Conservation (phyloP, 2,329 filamentous ascomycete species). For the Celoporthe dispersa region DNA sequence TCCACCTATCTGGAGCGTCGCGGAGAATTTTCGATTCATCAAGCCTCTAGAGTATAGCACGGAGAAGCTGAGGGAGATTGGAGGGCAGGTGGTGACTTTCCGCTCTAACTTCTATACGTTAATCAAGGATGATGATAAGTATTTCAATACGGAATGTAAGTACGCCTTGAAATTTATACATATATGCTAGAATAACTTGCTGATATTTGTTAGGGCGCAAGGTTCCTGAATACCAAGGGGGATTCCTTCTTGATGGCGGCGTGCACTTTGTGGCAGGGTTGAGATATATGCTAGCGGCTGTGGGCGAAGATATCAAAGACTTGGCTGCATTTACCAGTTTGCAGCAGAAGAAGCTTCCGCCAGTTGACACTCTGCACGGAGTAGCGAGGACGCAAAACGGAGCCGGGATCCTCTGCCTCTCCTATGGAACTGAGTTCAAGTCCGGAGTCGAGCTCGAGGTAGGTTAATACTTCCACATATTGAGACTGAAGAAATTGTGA, state of each 20-base stretch:
- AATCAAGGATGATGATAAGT: slow-evolving; percentile 50
- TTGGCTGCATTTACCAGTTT: slow-evolving; percentile 61
- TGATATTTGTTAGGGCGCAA: slow-evolving; percentile 59
- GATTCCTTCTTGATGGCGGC: slow-evolving; percentile 76
- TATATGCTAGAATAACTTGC: neutral
- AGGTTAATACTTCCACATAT: neutral
- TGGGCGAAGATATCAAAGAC: slow-evolving; percentile 49
- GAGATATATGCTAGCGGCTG: slow-evolving; percentile 58
- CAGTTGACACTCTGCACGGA: slow-evolving; percentile 67
- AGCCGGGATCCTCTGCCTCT: slow-evolving; percentile 36
- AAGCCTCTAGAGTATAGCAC: slow-evolving; percentile 33
- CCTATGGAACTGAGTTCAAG: slow-evolving; percentile 41
- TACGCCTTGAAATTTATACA: neutral
- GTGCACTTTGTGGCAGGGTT: slow-evolving; percentile 72
- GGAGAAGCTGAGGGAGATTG: slow-evolving; percentile 33
- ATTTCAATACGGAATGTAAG: slow-evolving; percentile 52
- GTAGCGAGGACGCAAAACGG: slow-evolving; percentile 34
- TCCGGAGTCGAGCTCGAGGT: slow-evolving; percentile 33
- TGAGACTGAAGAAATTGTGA: neutral
- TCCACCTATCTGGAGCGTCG: slow-evolving; percentile 60
- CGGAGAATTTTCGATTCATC: slow-evolving; percentile 75
- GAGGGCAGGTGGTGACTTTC: slow-evolving; percentile 40
- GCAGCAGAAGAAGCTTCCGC: slow-evolving; percentile 61
- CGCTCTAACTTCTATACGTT: slow-evolving; percentile 48
- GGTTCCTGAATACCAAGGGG: slow-evolving; percentile 72